Base-by-base conservation (phyloP, 805 yeast species). In the Yarrowia sp. region DNA sequence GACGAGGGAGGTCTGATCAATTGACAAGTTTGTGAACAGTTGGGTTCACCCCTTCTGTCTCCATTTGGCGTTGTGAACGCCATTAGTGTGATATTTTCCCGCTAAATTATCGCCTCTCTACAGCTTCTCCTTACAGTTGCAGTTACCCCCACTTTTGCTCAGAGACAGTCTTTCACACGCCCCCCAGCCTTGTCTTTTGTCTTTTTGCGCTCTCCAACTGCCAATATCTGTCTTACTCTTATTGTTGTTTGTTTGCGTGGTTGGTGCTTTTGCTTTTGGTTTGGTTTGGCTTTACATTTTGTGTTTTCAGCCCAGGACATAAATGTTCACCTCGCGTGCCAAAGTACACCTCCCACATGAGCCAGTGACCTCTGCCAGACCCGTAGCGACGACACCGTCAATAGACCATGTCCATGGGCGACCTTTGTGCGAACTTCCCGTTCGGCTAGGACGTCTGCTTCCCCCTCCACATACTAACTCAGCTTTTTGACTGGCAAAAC, bases 401-500 rank as follows among this genome's bases (percentile, higher is more conserved):
- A 12, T 19, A 45, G 32, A 26, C 32, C 32, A 26, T 26, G 32
- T 26, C 32, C 32, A 26, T 26, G 32, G 32, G 32, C 32, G 32
- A 26, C 32, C 32, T 26, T 26, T 26, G 32, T 26, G 32, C 32
- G 32, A 26, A 26, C 32, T 26, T 26, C 32, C 32, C 32, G 32
- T 26, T 26, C 32, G 4, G 32, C 32, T 26, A 26, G 32, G 32
- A 26, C 32, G 32, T 26, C 32, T 26, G 3, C 32, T 26, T 2
- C 32, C 32, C 32, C 3, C 32, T 48, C 22, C n/a, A 22, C 35
- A 15, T 26, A 15, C 65, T 59, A 59, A 59, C 65, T 5, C 65
- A 59, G 65, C 48, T 42, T 1, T 59, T 59, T 5, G 52, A 59
- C 16, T 59, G 65, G 65, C 65, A 59, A 45, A 59, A 59, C 52